Base-by-base conservation (phyloP, 2,329 filamentous ascomycete species). In the Zymoseptoria tritici region DNA sequence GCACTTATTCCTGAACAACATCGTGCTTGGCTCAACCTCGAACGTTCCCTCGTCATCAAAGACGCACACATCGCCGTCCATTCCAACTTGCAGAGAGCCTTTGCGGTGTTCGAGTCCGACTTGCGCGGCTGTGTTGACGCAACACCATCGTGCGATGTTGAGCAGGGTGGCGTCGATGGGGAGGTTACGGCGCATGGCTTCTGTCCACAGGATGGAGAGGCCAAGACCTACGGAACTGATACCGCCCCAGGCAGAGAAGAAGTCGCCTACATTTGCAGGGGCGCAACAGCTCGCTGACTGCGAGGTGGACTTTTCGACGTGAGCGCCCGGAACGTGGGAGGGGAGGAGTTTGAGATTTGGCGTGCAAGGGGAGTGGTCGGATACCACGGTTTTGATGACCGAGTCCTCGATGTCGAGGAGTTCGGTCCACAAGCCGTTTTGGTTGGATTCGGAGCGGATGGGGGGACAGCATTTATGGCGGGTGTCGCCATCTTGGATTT, bases 161-260 rank as follows among this genome's bases (percentile, higher is more conserved):
- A 89, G 80, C 21, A 97, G 78, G 49, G 79, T 80, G 57, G 81
- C 77, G 74, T 77, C 75, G 60, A 73, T 73, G 8, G 78, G 73
- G 31, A 81, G 76, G 51, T 83, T 78, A 49, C 89, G 82, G 63
- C 84, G 81, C 71, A 81, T 79, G 31, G 89, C 82, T 52, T 91
- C 86, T 0, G 90, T 92, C 85, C 92, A 88, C 5, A 99, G 81
- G 65, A 99, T 96, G 4, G 91, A 90, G 3, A 99, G 81, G 0
- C 94, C 94, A 1, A 99, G 83, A 0, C 94, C 94, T 19, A 99
- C 93, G 4, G 89, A 94, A 3, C 90, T 93, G 70, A 99, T 96
- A 13, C 94, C 94, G 57, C 94, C 94, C 94, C 94, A 99, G 0
- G 92, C 92, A 3, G 88, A 85, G 77, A 97, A 94, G 81, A 99